These are phyloP conservation scores for Exutisphaerella laricina DNA, from an alignment of 2,329 filamentous ascomycete genomes.

Conservation along the genomic window DNA sequence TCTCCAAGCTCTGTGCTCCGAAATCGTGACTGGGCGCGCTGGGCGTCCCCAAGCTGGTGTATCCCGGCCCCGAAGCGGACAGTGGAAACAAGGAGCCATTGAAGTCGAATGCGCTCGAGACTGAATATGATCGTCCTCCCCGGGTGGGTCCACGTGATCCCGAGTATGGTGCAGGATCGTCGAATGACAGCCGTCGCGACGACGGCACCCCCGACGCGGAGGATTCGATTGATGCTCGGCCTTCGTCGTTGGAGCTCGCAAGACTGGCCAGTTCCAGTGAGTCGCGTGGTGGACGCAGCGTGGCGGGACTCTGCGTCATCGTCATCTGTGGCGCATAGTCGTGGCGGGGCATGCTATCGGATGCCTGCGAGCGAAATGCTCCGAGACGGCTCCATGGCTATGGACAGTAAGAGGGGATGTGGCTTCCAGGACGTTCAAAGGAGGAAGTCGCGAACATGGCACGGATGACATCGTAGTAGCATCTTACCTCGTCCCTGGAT, in stretches of 20 bases:
- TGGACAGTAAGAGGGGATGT: no score
- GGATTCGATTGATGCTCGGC: constrained; percentile 64
- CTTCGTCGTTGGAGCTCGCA: constrained; percentile 65
- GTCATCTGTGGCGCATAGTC: constrained; percentile 7
- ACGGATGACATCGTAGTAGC: no score
- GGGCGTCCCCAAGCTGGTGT: constrained; percentile 79
- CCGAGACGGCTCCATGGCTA: no score
- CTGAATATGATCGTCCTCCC: constrained; percentile 61
- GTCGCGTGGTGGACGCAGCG: constrained; percentile 58
- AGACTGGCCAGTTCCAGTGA: constrained; percentile 94
- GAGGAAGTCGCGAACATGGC: no score
- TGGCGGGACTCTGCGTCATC: not conserved
- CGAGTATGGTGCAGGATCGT: constrained; percentile 47
- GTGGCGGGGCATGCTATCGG: constrained; percentile 4
- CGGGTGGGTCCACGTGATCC: constrained; percentile 9
- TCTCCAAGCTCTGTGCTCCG: constrained; percentile 62
- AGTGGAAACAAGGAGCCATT: constrained; percentile 88
- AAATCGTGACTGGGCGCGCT: constrained; percentile 50
- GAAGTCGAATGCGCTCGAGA: constrained; percentile 93
- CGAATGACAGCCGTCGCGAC: constrained; percentile 84
- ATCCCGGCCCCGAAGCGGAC: constrained; percentile 63
- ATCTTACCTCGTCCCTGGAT: no score
- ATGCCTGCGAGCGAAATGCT: not conserved
- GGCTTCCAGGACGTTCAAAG: no score
- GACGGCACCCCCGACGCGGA: constrained; percentile 74